These are phyloP conservation scores for Dactylellina haptotyla DNA, from an alignment of 2,329 filamentous ascomycete species.

Conservation along the genomic window DNA sequence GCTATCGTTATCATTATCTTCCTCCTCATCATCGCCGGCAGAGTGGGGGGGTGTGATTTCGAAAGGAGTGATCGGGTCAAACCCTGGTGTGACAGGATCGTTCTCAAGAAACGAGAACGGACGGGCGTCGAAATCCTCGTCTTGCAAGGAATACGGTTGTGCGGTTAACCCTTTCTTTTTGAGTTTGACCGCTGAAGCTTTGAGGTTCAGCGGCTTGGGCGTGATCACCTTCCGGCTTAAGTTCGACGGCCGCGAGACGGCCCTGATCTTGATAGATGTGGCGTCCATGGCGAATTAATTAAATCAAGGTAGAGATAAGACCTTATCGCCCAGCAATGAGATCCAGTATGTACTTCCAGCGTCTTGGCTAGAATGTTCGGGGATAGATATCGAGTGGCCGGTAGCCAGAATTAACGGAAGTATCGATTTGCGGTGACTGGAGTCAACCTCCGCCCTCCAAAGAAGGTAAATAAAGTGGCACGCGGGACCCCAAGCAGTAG, in stretches of 20 bases:
- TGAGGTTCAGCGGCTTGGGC: slow-evolving; percentile 52
- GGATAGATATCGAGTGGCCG: too few relatives aligned
- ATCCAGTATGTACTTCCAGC: neutral
- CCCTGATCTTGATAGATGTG: slow-evolving; percentile 51
- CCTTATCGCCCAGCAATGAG: slow-evolving; percentile 39
- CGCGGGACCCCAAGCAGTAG: neutral
- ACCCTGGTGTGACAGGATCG: slow-evolving; percentile 51
- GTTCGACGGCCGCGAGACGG: slow-evolving; percentile 53
- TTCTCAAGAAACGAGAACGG: slow-evolving; percentile 53
- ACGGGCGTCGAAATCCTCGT: slow-evolving; percentile 47
- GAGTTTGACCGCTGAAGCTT: slow-evolving; percentile 34
- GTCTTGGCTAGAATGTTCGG: too few relatives aligned
- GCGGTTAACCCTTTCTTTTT: slow-evolving; percentile 32
- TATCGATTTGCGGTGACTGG: too few relatives aligned
- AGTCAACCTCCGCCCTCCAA: too few relatives aligned
- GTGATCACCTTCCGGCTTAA: slow-evolving; percentile 49
- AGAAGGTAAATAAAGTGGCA: too few relatives aligned
- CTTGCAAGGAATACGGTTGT: slow-evolving; percentile 45
- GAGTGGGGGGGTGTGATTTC: slow-evolving; percentile 54
- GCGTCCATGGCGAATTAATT: slow-evolving; percentile 45
- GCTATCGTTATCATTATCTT: slow-evolving; percentile 48
- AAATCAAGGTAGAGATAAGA: neutral
- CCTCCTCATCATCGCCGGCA: slow-evolving; percentile 39
- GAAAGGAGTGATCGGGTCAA: slow-evolving; percentile 54
- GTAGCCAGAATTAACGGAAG: too few relatives aligned